Evolutionary conservation across 805 yeast genomes (phyloP).

Genomic region (Monosporozyma aquatica): DNA sequence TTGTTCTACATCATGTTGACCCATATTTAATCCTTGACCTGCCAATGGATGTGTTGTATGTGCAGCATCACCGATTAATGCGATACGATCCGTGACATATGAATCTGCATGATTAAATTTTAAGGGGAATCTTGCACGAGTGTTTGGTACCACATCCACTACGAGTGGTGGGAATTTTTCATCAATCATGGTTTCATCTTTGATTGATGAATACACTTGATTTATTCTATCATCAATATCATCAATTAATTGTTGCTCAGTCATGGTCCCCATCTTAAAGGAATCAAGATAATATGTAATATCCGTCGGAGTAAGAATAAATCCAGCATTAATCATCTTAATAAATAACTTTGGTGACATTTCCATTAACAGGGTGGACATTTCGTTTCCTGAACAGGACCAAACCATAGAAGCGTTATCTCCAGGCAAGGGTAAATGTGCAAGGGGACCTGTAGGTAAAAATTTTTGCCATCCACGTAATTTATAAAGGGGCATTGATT

Average conservation of each 20-base stretch:
- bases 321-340: conserved; percentile 73
- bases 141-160: conserved; percentile 44
- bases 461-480: conserved; percentile 89
- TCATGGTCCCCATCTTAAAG: conserved; percentile 17
- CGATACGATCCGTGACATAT: conserved; percentile 75
- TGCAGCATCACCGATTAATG: conserved; percentile 96
- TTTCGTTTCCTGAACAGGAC: conserved; percentile 75
- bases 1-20: conserved; percentile 81
- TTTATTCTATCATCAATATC: conserved; percentile 67
- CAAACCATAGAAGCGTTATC: conserved; percentile 88
- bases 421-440: conserved; percentile 80
- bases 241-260: conserved; percentile 37
- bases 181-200: conserved; percentile 40
- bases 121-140: conserved; percentile 85
- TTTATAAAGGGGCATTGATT: conserved; percentile 54
- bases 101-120: conserved; percentile 84
- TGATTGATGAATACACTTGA: conserved; percentile 18
- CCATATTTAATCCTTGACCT: conserved; percentile 97
- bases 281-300: conserved; percentile 54
- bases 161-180: conserved; percentile 61
- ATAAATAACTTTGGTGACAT: conserved; percentile 56
- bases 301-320: conserved; percentile 70
- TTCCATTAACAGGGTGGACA: conserved; percentile 53
- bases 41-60: conserved; percentile 96
- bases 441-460: conserved; percentile 85